A percentile compares a stretch with the other conserved stretches of the same genome.
These are phyloP conservation scores for Chlorociboria aeruginascens DNA, from an alignment of 495 filamentous ascomycete genomes.

Conservation along the genomic window DNA sequence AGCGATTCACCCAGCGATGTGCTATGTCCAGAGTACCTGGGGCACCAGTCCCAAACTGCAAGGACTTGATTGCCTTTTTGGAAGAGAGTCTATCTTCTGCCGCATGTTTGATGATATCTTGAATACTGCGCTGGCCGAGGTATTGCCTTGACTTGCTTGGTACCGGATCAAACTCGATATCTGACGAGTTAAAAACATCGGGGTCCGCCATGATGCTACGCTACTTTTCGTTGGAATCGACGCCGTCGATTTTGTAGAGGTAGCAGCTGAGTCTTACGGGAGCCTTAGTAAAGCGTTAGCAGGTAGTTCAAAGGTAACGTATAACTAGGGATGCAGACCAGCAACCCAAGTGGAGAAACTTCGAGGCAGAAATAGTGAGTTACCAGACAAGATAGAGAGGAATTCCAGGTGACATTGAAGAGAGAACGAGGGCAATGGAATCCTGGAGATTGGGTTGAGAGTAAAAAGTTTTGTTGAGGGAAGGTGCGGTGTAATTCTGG, in stretches of 20 bases:
- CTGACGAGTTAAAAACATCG: not conserved
- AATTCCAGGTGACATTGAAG: too few species aligned
- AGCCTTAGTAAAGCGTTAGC: too few species aligned
- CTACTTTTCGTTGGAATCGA: not conserved
- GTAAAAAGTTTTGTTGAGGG: too few species aligned
- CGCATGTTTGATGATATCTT: not conserved
- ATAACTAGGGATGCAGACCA: too few species aligned
- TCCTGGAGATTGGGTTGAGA: too few species aligned
- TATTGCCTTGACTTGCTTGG: not conserved
- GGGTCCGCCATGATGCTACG: not conserved
- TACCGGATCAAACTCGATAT: not conserved
- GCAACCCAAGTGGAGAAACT: too few species aligned
- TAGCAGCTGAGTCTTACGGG: too few species aligned
- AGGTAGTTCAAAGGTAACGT: too few species aligned
- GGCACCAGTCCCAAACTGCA: not conserved
- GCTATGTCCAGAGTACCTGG: not conserved
- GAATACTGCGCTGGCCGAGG: not conserved
- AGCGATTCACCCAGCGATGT: not conserved
- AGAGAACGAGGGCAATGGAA: too few species aligned
- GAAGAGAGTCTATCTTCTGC: slow-evolving; percentile 1
- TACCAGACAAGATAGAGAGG: too few species aligned
- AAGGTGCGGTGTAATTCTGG: too few species aligned
- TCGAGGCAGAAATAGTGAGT: too few species aligned
- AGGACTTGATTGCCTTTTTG: not conserved
- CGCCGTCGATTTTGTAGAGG: not conserved